Evolutionary conservation across 805 yeast genomes (phyloP), one percentile per base, ranked within the genome.

Genomic region (Candida wancherniae): DNA sequence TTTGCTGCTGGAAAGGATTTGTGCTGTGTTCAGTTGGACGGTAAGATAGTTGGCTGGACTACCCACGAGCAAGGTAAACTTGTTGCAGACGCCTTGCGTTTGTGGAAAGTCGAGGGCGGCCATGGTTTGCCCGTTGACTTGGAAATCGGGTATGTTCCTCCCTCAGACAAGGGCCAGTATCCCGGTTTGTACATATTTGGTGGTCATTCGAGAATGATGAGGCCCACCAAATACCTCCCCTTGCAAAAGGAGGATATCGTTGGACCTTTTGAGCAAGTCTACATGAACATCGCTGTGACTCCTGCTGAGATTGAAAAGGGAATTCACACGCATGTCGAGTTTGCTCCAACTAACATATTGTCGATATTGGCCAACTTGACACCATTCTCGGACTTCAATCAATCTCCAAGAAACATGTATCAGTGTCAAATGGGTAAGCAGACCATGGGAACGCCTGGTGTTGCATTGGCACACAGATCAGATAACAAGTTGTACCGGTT

Each of bases 341-440:
- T 73, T 58, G 72, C 94, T 3, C 97, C 98, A 50, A 92, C 97
- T 3, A 87, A 92, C 60, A 86, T 92, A 29, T 67, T 92, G 47
- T 87, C 97, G 14, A 90, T 92, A 45, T 71, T 92, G 58, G 98
- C 97, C 43, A 92, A 92, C 63, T 72, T 92, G 69, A 92, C 98
- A 2, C 98, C 98, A 45, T 92, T 86, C 58, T 88, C 97, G 2
- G 98, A 92, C 61, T 92, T 92, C 69, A 92, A 92, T 63, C 98
- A 92, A 69, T 88, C 97, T 16, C 98, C 98, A 53, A 84, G 98
- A 77, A 92, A 92, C 60, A 92, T 92, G 97, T 92, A 92, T 61
- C 98, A 92, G 69, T 92, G 98, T 67, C 98, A 92, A 73, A 92
- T 92, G 98, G 97, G 97, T 77, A 92, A 92, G 67, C 98, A 92